Evolutionary conservation across 345 rosid species (phyloP).

Genomic region (Corchorus capsularis): DNA sequence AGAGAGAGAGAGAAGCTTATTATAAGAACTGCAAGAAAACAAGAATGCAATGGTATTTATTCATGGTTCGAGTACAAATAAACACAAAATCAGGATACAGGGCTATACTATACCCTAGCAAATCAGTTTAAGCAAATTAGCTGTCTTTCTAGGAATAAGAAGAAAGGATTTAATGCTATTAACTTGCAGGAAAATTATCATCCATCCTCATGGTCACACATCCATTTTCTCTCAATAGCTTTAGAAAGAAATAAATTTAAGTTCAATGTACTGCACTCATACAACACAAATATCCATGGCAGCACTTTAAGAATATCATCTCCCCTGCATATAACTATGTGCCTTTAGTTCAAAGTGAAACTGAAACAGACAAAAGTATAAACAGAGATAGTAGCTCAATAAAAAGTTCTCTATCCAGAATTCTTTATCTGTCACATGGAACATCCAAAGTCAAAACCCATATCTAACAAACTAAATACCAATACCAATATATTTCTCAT

Average conservation of each 20-base stretch:
- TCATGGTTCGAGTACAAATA: background rate
- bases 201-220: too few species aligned
- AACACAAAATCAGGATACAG: background rate
- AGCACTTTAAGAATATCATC: background rate
- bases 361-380: background rate
- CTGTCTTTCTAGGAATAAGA: background rate
- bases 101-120: background rate
- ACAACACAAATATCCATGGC: too few species aligned
- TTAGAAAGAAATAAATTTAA: too few species aligned
- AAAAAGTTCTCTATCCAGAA: background rate
- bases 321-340: background rate
- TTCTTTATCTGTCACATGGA: background rate
- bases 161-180: too few species aligned
- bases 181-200: too few species aligned
- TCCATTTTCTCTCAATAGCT: too few species aligned
- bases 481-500: background rate
- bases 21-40: conserved; percentile 2
- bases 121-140: background rate
- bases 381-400: background rate
- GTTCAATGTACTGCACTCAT: too few species aligned
- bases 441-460: background rate
- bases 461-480: background rate
- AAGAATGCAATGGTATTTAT: background rate
- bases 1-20: too few species aligned
- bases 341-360: background rate